Base-by-base conservation (phyloP, 179 eudicot species). In the Beta lomatogona region DNA sequence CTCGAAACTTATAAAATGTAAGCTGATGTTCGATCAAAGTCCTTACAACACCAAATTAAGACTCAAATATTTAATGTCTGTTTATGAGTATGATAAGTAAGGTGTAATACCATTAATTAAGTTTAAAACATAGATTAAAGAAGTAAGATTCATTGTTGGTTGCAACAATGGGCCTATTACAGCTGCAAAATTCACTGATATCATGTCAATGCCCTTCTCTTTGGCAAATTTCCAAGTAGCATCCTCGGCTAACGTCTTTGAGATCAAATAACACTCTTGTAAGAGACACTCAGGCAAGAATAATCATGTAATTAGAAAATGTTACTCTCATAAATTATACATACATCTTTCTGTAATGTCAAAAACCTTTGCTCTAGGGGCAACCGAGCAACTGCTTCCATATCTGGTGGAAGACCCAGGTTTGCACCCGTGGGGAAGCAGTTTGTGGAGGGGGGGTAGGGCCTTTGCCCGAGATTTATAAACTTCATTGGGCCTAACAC, bases 121-220 rank as follows among this genome's bases (percentile, higher is more conserved):
- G 79, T 84, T 86, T 11, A 82, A 63, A 25, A 91, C 22, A 28
- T 4, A 75, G 66, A 77, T 65, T 44, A 82, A 80, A 50, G 84
- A 83, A 65, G 90, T 89, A 46, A 80, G 67, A 63, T 89, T 89
- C 9, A 85, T 81, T 7, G 81, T 83, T 69, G 92, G 89, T 83
- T 91, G 94, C 71, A 91, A 81, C 68, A 91, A 71, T 21, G 92
- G 92, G 45, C 94, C 92, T 41, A 91, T 87, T 10, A 88, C 91
- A 87, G 84, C 74, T 54, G 86, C 82, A 6, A 89, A 91, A 77
- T 80, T 84, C 14, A 91, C 80, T 1, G 88, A 72, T 10, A 90
- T 86, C 91, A 90, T 79, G 83, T 90, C 90, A 46, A 90, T 84
- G 50, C 90, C 89, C 52, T 84, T 90, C 70, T 88, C 90, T 69